A percentile compares a stretch with the other conserved stretches of the same genome.
Evolutionary conservation across 75 land plant species (phyloP).

Genomic region (Picea glauca): DNA sequence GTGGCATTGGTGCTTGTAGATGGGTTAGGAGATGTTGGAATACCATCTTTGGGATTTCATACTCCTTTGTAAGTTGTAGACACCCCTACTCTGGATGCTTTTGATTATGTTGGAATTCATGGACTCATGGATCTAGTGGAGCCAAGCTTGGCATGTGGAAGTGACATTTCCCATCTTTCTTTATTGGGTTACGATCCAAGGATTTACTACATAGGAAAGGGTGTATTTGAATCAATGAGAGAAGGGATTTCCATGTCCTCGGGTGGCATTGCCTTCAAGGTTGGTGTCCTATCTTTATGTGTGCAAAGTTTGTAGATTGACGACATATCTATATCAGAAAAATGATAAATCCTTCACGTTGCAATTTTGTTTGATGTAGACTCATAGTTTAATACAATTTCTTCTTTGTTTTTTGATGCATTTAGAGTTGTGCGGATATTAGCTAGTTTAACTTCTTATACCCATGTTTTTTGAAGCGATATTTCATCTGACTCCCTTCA

Average conservation of each 20-base stretch:
- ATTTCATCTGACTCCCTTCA: no score
- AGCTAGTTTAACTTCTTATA: no score
- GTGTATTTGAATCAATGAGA: constrained; percentile 98
- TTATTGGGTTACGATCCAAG: constrained; percentile 90
- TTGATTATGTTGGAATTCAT: constrained; percentile 88
- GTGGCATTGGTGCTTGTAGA: constrained; percentile 90
- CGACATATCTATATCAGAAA: no score
- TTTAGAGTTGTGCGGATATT: no score
- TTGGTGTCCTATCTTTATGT: constrained; percentile 13
- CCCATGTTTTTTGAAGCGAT: no score
- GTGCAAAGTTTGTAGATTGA: background rate
- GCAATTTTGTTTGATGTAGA: no score
- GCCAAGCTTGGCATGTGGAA: constrained; percentile 95
- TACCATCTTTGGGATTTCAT: constrained; percentile 60
- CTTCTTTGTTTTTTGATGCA: no score
- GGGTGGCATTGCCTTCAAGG: constrained; percentile 99
- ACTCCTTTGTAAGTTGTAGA: constrained; percentile 77
- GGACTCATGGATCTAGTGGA: constrained; percentile 99
- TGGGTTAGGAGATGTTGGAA: constrained; percentile 86
- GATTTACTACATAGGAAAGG: constrained; percentile 87
- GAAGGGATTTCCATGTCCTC: constrained; percentile 99
- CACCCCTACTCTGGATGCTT: constrained; percentile 84
- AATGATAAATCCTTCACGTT: no score
- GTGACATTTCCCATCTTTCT: constrained; percentile 97
- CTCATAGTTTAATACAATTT: no score